phyloP scores from a whole-genome alignment of 2,329 filamentous ascomycete species.

The Alternaria tenuissima region DNA sequence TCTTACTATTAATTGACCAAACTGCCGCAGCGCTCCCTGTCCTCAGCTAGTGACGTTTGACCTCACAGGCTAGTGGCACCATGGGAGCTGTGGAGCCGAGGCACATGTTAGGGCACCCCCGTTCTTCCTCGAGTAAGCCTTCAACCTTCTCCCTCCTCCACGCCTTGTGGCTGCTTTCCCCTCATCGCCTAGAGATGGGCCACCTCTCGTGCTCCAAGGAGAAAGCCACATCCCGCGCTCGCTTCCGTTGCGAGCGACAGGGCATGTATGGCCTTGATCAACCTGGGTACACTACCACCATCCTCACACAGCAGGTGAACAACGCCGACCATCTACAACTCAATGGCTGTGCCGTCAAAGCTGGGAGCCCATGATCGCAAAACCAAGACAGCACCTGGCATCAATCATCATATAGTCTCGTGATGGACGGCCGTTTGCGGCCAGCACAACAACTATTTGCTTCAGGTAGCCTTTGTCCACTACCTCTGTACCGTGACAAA shows the following conservation, averaged over 20 bases:
- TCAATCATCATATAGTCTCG: slow-evolving; percentile 12
- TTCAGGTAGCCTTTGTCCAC: slow-evolving; percentile 30
- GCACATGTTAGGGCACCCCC: slow-evolving; percentile 9
- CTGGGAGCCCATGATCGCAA: slow-evolving; percentile 9
- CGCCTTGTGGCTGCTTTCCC: slow-evolving; percentile 3
- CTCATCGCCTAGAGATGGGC: slow-evolving; percentile 9
- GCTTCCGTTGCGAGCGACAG: background rate
- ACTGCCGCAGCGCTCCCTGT: background rate
- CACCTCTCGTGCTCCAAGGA: background rate
- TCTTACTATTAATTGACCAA: background rate
- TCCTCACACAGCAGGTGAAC: slow-evolving; percentile 10
- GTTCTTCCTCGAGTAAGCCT: background rate
- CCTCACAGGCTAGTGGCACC: slow-evolving; percentile 7
- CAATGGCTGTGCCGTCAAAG: background rate
- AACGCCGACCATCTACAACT: slow-evolving; percentile 5
- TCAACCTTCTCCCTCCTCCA: background rate
- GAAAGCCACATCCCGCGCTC: background rate
- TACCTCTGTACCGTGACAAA: slow-evolving; percentile 27
- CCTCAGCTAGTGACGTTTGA: slow-evolving; percentile 11
- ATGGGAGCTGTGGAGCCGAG: slow-evolving; percentile 19
- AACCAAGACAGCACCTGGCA: slow-evolving; percentile 9
- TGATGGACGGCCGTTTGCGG: slow-evolving; percentile 28
- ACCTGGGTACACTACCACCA: background rate
- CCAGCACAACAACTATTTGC: slow-evolving; percentile 23
- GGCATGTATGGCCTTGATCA: background rate